Conservation (phyloP, 768 basidiomycete species). For the Naganishia antarctica region DNA sequence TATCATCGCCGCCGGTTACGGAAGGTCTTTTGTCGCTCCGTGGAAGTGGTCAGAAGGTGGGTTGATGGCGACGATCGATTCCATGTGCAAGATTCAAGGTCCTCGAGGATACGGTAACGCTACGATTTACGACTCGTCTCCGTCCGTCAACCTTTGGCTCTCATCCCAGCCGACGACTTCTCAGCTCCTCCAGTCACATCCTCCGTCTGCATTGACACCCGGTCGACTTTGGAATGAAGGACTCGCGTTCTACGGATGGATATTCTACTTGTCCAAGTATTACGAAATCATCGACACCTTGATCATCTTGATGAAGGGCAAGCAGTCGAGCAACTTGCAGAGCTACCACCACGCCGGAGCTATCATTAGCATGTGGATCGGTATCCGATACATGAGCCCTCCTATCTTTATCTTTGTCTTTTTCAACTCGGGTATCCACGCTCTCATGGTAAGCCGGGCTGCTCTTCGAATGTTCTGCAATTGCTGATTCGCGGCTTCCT, state of each 20-base stretch:
- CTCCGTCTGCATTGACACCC: constrained; percentile 6
- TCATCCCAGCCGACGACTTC: constrained; percentile 10
- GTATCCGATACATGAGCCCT: constrained; percentile 27
- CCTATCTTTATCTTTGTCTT: constrained; percentile 35
- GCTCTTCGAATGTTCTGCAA: background rate
- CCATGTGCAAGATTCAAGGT: constrained; percentile 25
- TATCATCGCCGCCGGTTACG: constrained; percentile 13
- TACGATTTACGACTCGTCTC: constrained; percentile 19
- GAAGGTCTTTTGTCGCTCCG: constrained; percentile 20
- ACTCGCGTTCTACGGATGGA: constrained; percentile 29
- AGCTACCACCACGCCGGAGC: constrained; percentile 42
- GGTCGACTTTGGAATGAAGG: constrained; percentile 29
- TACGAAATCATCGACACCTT: constrained; percentile 36
- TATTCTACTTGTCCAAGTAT: constrained; percentile 33
- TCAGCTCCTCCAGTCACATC: constrained; percentile 6
- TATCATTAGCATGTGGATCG: constrained; percentile 34
- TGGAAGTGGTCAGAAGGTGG: constrained; percentile 20
- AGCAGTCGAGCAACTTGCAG: constrained; percentile 37
- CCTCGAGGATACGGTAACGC: constrained; percentile 21
- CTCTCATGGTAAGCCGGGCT: constrained; percentile 14
- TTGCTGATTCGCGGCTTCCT: background rate
- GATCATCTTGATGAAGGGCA: constrained; percentile 42
- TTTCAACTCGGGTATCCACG: constrained; percentile 40
- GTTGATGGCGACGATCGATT: constrained; percentile 23
- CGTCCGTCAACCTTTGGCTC: constrained; percentile 15